These are phyloP conservation scores for Grosmannia penicillata DNA, from an alignment of 2,329 filamentous ascomycete genomes.

Conservation along the genomic window DNA sequence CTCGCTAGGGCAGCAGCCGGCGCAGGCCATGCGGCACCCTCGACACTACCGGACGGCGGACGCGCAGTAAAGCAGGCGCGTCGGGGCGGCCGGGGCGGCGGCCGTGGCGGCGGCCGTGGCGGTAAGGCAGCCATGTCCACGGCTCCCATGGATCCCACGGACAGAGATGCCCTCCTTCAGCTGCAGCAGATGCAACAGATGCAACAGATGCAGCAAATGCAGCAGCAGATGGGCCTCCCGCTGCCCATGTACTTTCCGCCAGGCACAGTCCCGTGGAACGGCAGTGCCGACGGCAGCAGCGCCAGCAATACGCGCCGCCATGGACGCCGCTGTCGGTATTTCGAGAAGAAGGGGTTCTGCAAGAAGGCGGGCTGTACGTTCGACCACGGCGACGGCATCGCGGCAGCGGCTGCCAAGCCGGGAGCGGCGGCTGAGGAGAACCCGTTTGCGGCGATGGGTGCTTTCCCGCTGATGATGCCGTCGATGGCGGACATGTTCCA, in stretches of 20 bases:
- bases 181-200: conserved; percentile 33
- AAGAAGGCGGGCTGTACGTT: conserved; percentile 53
- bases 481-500: neutral
- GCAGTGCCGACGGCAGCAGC: conserved; percentile 11
- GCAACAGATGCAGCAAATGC: conserved; percentile 46
- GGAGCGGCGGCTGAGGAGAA: neutral
- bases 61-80: conserved; percentile 46
- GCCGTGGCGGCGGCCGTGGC: conserved; percentile 9
- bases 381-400: conserved; percentile 42
- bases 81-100: conserved; percentile 28
- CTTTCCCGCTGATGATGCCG: too few relatives aligned
- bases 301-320: conserved; percentile 17
- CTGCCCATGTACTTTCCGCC: conserved; percentile 16
- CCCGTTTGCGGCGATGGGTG: too few relatives aligned
- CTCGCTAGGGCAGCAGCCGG: neutral
- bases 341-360: conserved; percentile 60
- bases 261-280: conserved; percentile 13
- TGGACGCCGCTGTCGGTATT: conserved; percentile 48
- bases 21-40: neutral
- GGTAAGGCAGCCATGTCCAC: neutral
- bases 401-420: neutral
- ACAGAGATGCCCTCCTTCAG: conserved; percentile 30
- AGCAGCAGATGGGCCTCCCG: conserved; percentile 37
- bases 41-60: conserved; percentile 1
- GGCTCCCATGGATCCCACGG: neutral